phyloP scores from a whole-genome alignment of 345 rosid genomes.

The Pistacia integerrima region DNA sequence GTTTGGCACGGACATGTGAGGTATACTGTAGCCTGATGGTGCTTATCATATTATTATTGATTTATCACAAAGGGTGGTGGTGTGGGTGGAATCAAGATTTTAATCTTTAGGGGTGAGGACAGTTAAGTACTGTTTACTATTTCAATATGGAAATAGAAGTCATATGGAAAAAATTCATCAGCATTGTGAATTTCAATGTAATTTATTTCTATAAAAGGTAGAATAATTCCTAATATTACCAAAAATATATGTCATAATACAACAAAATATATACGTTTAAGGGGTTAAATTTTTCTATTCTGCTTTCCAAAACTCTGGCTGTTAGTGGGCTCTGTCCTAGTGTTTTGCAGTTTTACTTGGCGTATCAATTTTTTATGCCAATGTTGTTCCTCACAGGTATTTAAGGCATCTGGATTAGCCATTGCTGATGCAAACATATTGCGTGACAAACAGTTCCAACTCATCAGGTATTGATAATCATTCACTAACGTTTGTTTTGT shows the following conservation, averaged over 20 bases:
- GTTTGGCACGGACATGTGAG: slow-evolving; percentile 96
- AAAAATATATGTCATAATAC: not conserved
- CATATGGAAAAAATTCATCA: no score
- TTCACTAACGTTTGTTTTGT: slow-evolving; percentile 8
- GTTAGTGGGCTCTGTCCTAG: not conserved
- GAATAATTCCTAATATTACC: not conserved
- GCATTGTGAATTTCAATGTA: not conserved
- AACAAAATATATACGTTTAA: not conserved
- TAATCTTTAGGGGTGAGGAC: not conserved
- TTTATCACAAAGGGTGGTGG: not conserved
- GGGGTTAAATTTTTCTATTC: not conserved
- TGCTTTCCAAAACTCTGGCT: not conserved
- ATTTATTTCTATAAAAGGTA: not conserved
- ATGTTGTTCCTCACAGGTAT: slow-evolving; percentile 53
- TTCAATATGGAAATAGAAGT: not conserved
- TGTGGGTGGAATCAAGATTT: not conserved
- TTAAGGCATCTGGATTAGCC: slow-evolving; percentile 76
- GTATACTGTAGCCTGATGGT: slow-evolving; percentile 33
- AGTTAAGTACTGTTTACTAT: not conserved
- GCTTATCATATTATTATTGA: slow-evolving; percentile 1
- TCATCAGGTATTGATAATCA: slow-evolving; percentile 65
- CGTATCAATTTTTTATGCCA: slow-evolving; percentile 10
- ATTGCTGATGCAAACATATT: slow-evolving; percentile 69
- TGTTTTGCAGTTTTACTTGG: slow-evolving; percentile 8
- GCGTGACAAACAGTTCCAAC: slow-evolving; percentile 90